Evolutionary conservation across 2,329 filamentous ascomycete species (phyloP), one percentile per base, ranked within the genome.

Genomic region (Pseudogymnoascus sp.): DNA sequence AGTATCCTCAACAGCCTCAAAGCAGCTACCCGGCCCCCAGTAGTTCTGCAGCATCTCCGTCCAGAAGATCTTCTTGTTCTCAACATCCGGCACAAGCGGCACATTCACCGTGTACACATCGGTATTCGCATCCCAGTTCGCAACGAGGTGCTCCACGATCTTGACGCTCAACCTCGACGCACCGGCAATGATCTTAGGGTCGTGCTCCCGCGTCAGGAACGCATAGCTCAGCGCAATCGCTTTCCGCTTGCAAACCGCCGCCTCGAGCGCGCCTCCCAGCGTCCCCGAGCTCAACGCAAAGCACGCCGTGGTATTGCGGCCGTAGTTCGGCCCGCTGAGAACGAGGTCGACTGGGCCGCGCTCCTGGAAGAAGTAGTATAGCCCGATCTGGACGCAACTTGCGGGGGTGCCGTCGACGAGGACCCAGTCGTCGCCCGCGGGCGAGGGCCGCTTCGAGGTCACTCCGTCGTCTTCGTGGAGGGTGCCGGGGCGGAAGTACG

Each of bases 31-130:
- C n/a, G 83, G 81, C 19, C 80, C 80, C 95, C 95, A 99, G 72
- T 88, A 87, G 75, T 97, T 99, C 77, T 96, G 91, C 71, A 97
- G 77, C 82, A 97, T 89, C 65, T 85, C 79, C 2, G 95, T 93
- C 78, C 87, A 96, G n/a, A 95, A 71, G 3, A 93, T 86, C 76
- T 90, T 91, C 62, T 83, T 82, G 17, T 78, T 73, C 68, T 88
- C 88, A 0, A 97, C 85, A 6, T 86, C 88, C 65, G 90, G 87
- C 13, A 95, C 82, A 10, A 97, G 79, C 19, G 95, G 93, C 7
- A 97, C 88, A 72, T 97, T 97, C 69, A 97, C 87, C 59, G 84
- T 89, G 75, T 96, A 97, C n/a, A 97, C 77, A 72, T 96, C 91
- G 4, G 90, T 87, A 65, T 82, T 82, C 33, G 79, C 75, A 61